These are phyloP conservation scores for Odonthalia washingtoniensis DNA, from an alignment of 31 red algal genomes.

Conservation along the genomic window DNA sequence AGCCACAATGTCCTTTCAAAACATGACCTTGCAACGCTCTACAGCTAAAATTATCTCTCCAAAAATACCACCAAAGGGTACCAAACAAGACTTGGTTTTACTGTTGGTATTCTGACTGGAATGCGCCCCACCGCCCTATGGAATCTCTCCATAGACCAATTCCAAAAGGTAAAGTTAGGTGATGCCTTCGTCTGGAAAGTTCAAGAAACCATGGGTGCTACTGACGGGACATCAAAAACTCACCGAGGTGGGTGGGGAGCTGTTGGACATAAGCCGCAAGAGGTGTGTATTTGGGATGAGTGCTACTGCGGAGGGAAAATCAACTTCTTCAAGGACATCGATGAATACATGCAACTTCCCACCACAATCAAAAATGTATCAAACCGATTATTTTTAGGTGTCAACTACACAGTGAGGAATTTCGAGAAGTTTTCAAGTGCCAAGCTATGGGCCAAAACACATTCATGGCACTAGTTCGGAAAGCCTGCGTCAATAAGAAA, in stretches of 20 bases:
- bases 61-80: background rate
- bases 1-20: background rate
- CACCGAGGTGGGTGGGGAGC: too few species aligned
- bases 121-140: background rate
- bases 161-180: background rate
- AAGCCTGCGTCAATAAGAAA: background rate
- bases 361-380: too few species aligned
- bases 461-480: constrained; percentile 24
- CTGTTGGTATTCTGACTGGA: background rate
- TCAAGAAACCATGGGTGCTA: background rate
- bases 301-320: background rate
- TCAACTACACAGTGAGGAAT: too few species aligned
- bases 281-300: too few species aligned
- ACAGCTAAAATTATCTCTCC: background rate
- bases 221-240: background rate
- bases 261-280: too few species aligned
- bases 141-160: background rate
- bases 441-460: too few species aligned
- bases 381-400: too few species aligned
- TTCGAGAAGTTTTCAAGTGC: too few species aligned
- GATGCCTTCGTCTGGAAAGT: background rate
- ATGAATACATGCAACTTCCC: too few species aligned
- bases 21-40: background rate
- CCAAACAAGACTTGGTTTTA: background rate
- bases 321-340: too few species aligned